Base-by-base conservation (phyloP, 2,329 filamentous ascomycete species). In the Peltaster fructicola region DNA sequence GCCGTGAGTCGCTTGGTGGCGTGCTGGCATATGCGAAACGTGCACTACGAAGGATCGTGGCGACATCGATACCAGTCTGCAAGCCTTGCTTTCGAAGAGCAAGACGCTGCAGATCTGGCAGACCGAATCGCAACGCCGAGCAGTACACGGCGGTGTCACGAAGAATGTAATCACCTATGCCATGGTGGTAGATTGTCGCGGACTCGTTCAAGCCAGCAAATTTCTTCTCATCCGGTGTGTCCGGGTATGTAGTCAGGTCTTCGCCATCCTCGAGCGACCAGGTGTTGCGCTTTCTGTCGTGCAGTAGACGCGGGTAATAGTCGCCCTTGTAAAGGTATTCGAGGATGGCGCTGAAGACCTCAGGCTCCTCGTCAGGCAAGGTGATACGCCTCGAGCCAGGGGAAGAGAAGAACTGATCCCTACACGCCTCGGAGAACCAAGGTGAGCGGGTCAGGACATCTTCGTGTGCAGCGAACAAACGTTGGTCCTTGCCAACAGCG, bases 251-350 rank as follows among this genome's bases (percentile, higher is more conserved):
- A 13, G 54, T 51, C 34, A 61, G 47, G 30, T 61, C 56, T 6
- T 53, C 32, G 23, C 46, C 45, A 24, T 69, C 66, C 50, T 90
- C 81, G n/a, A 92, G 58, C 45, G 77, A 73, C 74, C 79, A 92
- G 25, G 68, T 73, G 50, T 80, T 72, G 27, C 68, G 67, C 35
- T 73, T 71, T 58, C 82, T 81, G 56, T 85, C 80, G 53, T 81
- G 80, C 29, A 80, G 55, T 13, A 91, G 63, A 10, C 76, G 74
- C 3, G 84, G 82, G 40, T 74, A 84, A 56, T 92, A 92, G 52
- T 92, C 84, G 35, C 82, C 82, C 54, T 90, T 90, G 65, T 90
- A 90, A 29, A 93, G 69, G 40, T 76, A 92, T 48, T 93, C 84
- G 29, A 93, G 70, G 7, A 93, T 65, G 5, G 76, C 82, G 6